Base-by-base conservation (phyloP, 352 stramenopile species). In the Phytophthora ohioensis region DNA sequence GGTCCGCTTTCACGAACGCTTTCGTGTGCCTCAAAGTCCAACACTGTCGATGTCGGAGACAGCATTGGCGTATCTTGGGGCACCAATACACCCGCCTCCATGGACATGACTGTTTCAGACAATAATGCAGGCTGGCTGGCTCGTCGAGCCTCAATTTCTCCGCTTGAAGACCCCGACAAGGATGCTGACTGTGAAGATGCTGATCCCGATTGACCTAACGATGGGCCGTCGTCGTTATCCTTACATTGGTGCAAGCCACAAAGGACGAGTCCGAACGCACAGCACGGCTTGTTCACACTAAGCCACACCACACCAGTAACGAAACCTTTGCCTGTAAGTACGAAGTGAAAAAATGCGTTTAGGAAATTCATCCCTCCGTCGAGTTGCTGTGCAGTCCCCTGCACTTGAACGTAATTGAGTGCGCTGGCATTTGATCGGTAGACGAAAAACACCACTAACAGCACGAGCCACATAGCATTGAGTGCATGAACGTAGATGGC, bases 401-500 rank as follows among this genome's bases (percentile, higher is more conserved):
- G 51, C 36, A 74, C 69, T 36, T 69, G 71, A 27, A 92, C 56
- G 11, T 80, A 71, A 5, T 55, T 45, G 0, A 92, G 75, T n/a
- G 84, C 75, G 2, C 15, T 49, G 1, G 58, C 21, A 61, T 79
- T 88, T 0, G 85, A 77, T 3, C 83, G 81, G 61, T 91, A 93
- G 35, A 79, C 49, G 66, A 91, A 91, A 65, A 88, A 91, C 2
- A 81, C 64, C 15, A 88, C 77, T 9, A 93, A 62, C 3, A 91
- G 57, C 1, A 88, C 67, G 8, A 93, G 66, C 85, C 85, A 93
- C 38, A 81, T 87, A 0, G 69, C 81, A 43, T 90, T 91, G 27
- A 91, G 75, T 35, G 84, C 85, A 66, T 91, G 85, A 0, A 91
- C 85, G 62, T 91, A 91, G 21, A 87, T 76, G 3, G 81, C 76